phyloP scores from a whole-genome alignment of 2,329 filamentous ascomycete species.

The Aspergillus eucalypticola region DNA sequence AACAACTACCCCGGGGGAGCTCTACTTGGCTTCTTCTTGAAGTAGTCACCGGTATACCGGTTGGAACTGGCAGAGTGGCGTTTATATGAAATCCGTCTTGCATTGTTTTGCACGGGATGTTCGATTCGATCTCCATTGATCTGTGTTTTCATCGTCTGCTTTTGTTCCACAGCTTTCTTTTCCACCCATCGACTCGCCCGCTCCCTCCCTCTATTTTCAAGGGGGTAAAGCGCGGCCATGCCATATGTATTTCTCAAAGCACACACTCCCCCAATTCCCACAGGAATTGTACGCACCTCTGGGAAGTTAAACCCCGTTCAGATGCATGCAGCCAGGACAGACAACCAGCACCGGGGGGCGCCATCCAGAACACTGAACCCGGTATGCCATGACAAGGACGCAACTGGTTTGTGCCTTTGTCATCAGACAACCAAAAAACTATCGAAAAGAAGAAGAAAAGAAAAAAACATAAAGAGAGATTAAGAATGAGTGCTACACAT shows the following conservation, averaged over 20 bases:
- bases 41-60: conserved; percentile 32
- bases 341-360: too few species aligned
- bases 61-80: conserved; percentile 24
- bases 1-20: conserved; percentile 6
- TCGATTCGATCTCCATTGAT: conserved; percentile 17
- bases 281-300: background rate
- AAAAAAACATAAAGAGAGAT: background rate
- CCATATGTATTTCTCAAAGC: conserved; percentile 14
- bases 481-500: background rate
- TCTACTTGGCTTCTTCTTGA: conserved; percentile 22
- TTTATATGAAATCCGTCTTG: conserved; percentile 24
- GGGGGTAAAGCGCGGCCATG: background rate
- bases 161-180: conserved; percentile 5
- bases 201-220: background rate
- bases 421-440: background rate
- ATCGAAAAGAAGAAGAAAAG: background rate
- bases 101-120: conserved; percentile 30
- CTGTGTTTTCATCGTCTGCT: conserved; percentile 14
- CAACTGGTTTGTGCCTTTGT: conserved; percentile 13
- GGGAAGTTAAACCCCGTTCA: background rate
- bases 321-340: background rate
- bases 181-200: background rate
- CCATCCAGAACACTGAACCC: background rate
- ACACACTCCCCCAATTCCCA: background rate
- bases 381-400: conserved; percentile 2